Conservation (phyloP, 139 green algal species). For the Picochlorum sp. region DNA sequence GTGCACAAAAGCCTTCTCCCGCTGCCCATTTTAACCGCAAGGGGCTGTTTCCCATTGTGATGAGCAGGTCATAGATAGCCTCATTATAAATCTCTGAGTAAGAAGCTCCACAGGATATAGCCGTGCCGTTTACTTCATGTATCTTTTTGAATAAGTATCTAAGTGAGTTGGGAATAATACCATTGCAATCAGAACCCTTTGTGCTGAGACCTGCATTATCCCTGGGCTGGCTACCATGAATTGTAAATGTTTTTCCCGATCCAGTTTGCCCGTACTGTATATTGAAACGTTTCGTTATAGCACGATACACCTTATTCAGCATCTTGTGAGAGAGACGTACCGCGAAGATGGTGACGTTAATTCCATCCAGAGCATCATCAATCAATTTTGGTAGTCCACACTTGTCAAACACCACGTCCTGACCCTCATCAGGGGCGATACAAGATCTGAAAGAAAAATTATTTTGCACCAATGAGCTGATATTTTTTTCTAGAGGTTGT, state of each 20-base stretch:
- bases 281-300: neutral
- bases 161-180: conserved; percentile 58
- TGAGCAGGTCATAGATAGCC: conserved; percentile 63
- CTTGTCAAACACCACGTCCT: conserved; percentile 38
- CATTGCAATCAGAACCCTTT: conserved; percentile 47
- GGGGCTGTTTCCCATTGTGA: conserved; percentile 46
- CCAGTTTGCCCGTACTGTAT: conserved; percentile 59
- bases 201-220: conserved; percentile 24
- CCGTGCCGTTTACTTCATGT: neutral
- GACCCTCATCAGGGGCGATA: conserved; percentile 20
- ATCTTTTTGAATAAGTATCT: conserved; percentile 60
- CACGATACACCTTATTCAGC: too few species aligned
- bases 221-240: conserved; percentile 24
- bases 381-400: conserved; percentile 64
- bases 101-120: conserved; percentile 15
- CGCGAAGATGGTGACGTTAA: conserved; percentile 62
- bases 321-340: neutral
- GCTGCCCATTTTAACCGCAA: conserved; percentile 70
- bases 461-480: neutral
- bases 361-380: conserved; percentile 71
- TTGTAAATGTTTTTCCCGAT: conserved; percentile 53
- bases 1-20: conserved; percentile 62
- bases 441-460: conserved; percentile 41
- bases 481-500: neutral
- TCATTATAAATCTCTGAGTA: conserved; percentile 94